These are phyloP conservation scores for Tuber indicum DNA, from an alignment of 495 filamentous ascomycete genomes.

Conservation along the genomic window DNA sequence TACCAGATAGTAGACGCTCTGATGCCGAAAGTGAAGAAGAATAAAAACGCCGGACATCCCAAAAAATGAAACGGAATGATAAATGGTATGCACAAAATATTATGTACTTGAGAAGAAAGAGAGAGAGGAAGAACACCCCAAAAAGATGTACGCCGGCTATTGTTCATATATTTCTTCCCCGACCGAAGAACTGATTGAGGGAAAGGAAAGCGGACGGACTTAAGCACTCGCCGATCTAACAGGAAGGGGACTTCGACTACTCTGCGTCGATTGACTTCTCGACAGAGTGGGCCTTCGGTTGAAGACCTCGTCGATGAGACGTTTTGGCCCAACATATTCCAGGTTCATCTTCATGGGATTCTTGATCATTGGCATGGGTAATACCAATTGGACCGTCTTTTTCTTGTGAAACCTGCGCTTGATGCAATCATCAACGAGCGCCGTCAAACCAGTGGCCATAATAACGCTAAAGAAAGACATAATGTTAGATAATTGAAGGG, in stretches of 20 bases:
- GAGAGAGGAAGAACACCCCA: background rate
- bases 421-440: slow-evolving; percentile 89
- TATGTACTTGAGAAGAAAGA: background rate
- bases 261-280: slow-evolving; percentile 41
- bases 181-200: background rate
- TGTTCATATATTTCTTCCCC: background rate
- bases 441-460: slow-evolving; percentile 80
- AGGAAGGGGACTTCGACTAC: slow-evolving; percentile 45
- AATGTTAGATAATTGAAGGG: slow-evolving; percentile 14
- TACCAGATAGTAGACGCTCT: background rate
- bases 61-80: slow-evolving; percentile 5
- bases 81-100: slow-evolving; percentile 12
- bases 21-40: slow-evolving; percentile 3
- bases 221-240: slow-evolving; percentile 45
- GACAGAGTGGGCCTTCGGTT: slow-evolving; percentile 51
- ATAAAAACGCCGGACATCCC: slow-evolving; percentile 8
- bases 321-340: slow-evolving; percentile 62
- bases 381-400: slow-evolving; percentile 52
- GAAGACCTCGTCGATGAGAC: slow-evolving; percentile 74
- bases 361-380: slow-evolving; percentile 53
- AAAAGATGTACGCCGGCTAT: background rate
- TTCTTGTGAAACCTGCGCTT: slow-evolving; percentile 67
- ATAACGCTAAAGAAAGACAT: slow-evolving; percentile 58
- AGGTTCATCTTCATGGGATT: slow-evolving; percentile 56
- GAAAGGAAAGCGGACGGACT: background rate